phyloP scores from a whole-genome alignment of 169 alveolate species.

The Plasmodium chabaudi region DNA sequence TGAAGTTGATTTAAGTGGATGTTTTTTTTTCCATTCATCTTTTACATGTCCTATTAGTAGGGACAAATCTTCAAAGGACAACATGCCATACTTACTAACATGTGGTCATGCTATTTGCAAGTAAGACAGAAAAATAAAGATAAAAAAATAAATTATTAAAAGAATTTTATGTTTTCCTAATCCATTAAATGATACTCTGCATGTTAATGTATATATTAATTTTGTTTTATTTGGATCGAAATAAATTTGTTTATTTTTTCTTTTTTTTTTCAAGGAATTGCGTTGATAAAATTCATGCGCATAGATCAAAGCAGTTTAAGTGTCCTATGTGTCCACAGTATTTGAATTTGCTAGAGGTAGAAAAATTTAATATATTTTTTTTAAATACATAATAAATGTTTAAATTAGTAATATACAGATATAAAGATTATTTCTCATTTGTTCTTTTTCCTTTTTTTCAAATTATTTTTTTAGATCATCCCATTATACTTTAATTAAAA shows the following conservation, averaged over 20 bases:
- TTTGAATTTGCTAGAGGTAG: conserved; percentile 55
- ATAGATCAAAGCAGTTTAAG: conserved; percentile 69
- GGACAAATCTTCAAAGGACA: conserved; percentile 70
- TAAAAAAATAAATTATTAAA: no score
- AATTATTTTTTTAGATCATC: conserved; percentile 15
- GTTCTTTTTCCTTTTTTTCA: conserved; percentile 7
- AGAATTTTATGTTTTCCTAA: no score
- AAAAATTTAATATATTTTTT: neutral
- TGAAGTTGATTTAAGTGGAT: conserved; percentile 78
- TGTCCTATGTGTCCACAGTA: conserved; percentile 76
- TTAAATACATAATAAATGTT: neutral
- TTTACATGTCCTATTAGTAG: conserved; percentile 80
- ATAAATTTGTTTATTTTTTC: neutral
- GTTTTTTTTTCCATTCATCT: conserved; percentile 78
- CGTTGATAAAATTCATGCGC: conserved; percentile 73
- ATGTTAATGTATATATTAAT: neutral
- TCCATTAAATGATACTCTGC: no score
- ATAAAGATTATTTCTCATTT: neutral
- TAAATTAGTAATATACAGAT: conserved; percentile 3
- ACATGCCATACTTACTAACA: conserved; percentile 76
- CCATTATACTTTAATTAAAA: conserved; percentile 51
- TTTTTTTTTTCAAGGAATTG: conserved; percentile 25
- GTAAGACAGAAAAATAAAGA: conserved; percentile 11
- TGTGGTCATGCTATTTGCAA: conserved; percentile 81
- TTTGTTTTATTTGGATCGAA: neutral